These are phyloP conservation scores for Leucocoprinus sp. DNA, from an alignment of 768 basidiomycete genomes.

Conservation along the genomic window DNA sequence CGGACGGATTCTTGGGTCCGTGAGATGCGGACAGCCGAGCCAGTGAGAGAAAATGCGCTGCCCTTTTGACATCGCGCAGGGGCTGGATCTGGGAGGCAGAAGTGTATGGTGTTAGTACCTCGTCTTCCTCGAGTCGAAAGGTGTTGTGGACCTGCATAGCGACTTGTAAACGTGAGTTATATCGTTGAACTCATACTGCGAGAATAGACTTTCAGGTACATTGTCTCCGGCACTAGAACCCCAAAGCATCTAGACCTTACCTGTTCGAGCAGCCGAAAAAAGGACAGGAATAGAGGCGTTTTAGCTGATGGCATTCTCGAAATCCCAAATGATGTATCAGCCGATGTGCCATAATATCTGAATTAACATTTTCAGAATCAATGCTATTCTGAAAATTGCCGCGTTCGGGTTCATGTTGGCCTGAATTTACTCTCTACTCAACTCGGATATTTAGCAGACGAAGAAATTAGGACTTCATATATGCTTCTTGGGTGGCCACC, in stretches of 20 bases:
- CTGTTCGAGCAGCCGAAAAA: no score
- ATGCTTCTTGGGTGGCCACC: neutral
- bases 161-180: no score
- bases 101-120: no score
- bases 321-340: neutral
- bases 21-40: slow-evolving; percentile 6
- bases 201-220: neutral
- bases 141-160: no score
- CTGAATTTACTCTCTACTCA: neutral
- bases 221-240: neutral
- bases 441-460: no score
- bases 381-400: neutral
- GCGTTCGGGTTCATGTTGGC: neutral
- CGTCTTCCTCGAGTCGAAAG: no score
- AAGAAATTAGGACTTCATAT: no score
- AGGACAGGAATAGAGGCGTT: neutral
- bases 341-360: neutral
- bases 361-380: neutral
- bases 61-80: no score
- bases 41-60: neutral
- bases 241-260: neutral
- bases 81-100: no score
- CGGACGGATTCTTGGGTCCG: neutral
- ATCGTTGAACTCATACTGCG: no score
- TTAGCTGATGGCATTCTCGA: neutral